Conservation (phyloP, 73 alveolate genomes). For the Symbiodinium pilosum region DNA sequence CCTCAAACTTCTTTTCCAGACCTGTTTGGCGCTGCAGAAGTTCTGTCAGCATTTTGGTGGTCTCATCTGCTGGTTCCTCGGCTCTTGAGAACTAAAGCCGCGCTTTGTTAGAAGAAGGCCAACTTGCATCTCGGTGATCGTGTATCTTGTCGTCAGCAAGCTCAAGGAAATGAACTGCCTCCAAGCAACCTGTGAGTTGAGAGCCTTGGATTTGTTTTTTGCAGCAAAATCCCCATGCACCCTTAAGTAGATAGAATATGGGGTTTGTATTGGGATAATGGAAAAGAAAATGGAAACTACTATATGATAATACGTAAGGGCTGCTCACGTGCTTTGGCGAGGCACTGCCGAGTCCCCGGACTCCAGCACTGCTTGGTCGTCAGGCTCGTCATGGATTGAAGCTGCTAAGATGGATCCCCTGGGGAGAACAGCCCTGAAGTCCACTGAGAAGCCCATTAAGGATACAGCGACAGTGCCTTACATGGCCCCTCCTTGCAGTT, state of each 20-base stretch:
- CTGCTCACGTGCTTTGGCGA: no score
- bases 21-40: conserved; percentile 51
- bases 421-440: not conserved
- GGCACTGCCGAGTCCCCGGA: conserved; percentile 84
- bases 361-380: not conserved
- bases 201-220: not conserved
- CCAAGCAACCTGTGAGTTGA: not conserved
- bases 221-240: no score
- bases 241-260: no score
- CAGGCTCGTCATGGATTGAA: conserved; percentile 25
- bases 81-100: not conserved
- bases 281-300: no score
- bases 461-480: not conserved
- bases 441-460: no score
- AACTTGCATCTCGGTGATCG: no score
- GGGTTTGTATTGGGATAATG: no score
- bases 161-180: not conserved
- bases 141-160: not conserved
- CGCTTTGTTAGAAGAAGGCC: no score
- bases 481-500: not conserved
- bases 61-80: not conserved
- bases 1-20: conserved; percentile 28
- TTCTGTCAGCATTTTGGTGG: conserved; percentile 40
- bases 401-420: conserved; percentile 29
- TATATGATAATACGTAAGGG: no score